Percentiles rank a stretch among this genome's conserved stretches.
Conservation (phyloP, 1,284 basidiomycete genomes). For the Austroboletus novae-zelandiae region DNA sequence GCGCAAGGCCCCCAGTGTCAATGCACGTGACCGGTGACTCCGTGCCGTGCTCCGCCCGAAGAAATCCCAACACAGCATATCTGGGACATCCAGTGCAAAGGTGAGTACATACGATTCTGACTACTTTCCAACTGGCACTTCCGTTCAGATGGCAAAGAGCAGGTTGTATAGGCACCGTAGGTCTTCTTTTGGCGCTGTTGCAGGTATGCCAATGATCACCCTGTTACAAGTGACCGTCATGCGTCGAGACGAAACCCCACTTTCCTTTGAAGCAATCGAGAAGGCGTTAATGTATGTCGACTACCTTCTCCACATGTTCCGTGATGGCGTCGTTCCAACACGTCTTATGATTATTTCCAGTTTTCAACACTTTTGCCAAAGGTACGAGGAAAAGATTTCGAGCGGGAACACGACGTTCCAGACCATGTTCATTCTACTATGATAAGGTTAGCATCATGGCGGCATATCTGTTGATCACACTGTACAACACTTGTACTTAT, state of each 20-base stretch:
- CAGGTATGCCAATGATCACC: neutral
- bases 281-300: constrained; percentile 27
- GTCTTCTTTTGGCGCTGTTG: neutral
- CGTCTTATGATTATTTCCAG: constrained; percentile 17
- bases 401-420: constrained; percentile 11
- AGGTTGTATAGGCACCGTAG: constrained; percentile 25
- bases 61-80: no score
- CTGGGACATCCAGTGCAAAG: constrained; percentile 15
- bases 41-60: no score
- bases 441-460: no score
- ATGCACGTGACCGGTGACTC: no score
- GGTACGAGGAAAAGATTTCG: constrained; percentile 16
- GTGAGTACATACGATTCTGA: constrained; percentile 1
- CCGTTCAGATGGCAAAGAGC: constrained; percentile 21
- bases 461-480: no score
- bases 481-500: no score
- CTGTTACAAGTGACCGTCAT: constrained; percentile 23
- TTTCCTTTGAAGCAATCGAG: constrained; percentile 26
- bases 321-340: constrained; percentile 14
- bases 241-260: constrained; percentile 22
- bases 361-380: constrained; percentile 21
- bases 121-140: neutral
- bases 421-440: neutral
- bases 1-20: no score
- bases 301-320: constrained; percentile 20